Percentiles rank a stretch among this genome's conserved stretches.
Evolutionary conservation across 1,139 yeast species (phyloP).

Genomic region (Taiozyma sp.): DNA sequence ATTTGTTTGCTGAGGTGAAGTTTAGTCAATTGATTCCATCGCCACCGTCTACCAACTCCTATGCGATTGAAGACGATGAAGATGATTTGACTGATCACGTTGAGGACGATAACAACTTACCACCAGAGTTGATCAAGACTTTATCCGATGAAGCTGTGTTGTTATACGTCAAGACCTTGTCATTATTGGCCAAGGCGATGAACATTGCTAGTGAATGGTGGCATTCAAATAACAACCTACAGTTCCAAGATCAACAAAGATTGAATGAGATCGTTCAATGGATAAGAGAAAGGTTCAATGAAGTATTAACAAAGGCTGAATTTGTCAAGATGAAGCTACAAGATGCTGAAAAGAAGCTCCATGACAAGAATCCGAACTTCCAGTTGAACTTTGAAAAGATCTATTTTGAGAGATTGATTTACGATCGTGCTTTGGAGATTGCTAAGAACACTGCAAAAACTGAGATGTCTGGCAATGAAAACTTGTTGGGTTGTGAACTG

Average conservation of each 20-base stretch:
- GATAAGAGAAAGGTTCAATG: slow-evolving; percentile 87
- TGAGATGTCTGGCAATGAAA: slow-evolving; percentile 41
- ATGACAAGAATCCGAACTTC: slow-evolving; percentile 8
- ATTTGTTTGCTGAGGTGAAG: slow-evolving; percentile 87
- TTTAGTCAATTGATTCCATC: slow-evolving; percentile 78
- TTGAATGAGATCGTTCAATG: slow-evolving; percentile 86
- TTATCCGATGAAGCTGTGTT: slow-evolving; percentile 87
- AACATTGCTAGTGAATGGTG: slow-evolving; percentile 85
- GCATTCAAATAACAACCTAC: slow-evolving; percentile 43
- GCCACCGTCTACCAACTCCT: slow-evolving; percentile 44
- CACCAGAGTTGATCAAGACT: slow-evolving; percentile 52
- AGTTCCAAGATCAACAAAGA: slow-evolving; percentile 27
- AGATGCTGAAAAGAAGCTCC: slow-evolving; percentile 39
- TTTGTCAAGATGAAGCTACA: slow-evolving; percentile 45
- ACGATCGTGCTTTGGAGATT: slow-evolving; percentile 91
- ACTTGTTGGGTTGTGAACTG: slow-evolving; percentile 74
- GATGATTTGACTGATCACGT: slow-evolving; percentile 30
- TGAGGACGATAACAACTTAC: slow-evolving; percentile 44
- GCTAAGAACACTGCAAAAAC: slow-evolving; percentile 87
- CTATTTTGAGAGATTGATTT: slow-evolving; percentile 79
- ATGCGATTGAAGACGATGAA: slow-evolving; percentile 29
- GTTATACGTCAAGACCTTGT: slow-evolving; percentile 76
- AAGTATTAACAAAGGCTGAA: slow-evolving; percentile 85
- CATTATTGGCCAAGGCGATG: slow-evolving; percentile 84
- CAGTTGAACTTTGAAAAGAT: slow-evolving; percentile 25